Evolutionary conservation across 257 asterid genomes (phyloP).

Genomic region (Solanum pimpinellifolium): DNA sequence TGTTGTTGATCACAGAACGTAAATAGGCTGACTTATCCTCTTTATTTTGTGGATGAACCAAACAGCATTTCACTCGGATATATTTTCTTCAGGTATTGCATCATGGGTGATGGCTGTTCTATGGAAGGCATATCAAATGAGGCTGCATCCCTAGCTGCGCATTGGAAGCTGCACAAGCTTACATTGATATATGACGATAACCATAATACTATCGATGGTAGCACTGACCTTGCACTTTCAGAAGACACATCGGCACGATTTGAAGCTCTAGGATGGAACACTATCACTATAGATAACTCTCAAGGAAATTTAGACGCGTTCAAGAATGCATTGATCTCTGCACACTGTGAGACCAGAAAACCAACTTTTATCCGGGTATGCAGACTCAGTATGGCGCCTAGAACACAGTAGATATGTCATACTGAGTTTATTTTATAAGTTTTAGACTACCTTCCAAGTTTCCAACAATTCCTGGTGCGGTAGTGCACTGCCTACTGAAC

Average conservation of each 20-base stretch:
- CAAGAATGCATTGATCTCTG: conserved; percentile 26
- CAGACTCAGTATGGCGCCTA: neutral
- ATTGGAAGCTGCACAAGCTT: conserved; percentile 48
- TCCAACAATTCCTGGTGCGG: neutral
- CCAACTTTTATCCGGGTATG: conserved; percentile 44
- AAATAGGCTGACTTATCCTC: neutral
- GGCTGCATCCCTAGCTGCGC: conserved; percentile 50
- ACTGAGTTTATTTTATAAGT: neutral
- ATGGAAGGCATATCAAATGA: conserved; percentile 52
- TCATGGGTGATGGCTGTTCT: conserved; percentile 50
- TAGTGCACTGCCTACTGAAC: neutral
- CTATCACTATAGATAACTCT: conserved; percentile 21
- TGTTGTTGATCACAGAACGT: conserved; percentile 42
- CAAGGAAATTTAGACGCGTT: conserved; percentile 18
- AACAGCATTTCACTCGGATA: neutral
- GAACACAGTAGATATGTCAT: neutral
- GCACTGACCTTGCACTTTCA: conserved; percentile 30
- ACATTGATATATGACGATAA: conserved; percentile 40
- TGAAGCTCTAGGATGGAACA: conserved; percentile 45
- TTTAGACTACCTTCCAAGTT: neutral
- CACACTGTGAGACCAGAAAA: conserved; percentile 18
- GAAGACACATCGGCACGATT: conserved; percentile 33
- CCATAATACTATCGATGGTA: conserved; percentile 34
- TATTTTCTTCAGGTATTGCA: conserved; percentile 24
- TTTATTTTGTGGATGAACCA: neutral